Conservation (phyloP, 805 yeast genomes). For the Teunomyces barrocoloradensis region DNA sequence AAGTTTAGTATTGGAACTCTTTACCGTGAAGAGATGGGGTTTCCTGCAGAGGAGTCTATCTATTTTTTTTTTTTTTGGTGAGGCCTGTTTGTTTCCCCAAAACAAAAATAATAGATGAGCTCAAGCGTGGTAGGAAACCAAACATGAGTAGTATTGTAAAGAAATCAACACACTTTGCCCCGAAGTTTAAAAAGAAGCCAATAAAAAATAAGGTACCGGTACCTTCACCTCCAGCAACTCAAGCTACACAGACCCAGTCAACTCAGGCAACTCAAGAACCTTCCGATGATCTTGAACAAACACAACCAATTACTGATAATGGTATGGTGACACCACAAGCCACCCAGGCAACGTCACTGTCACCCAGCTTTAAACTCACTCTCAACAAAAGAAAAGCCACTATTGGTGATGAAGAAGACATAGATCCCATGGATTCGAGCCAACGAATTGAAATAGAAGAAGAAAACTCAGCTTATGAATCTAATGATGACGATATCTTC, state of each 20-base stretch:
- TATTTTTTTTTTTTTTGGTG: background rate
- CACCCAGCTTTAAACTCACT: constrained; percentile 6
- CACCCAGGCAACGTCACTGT: constrained; percentile 7
- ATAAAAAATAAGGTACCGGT: constrained; percentile 15
- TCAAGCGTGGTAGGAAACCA: background rate
- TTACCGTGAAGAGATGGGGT: no score
- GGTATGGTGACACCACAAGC: constrained; percentile 9
- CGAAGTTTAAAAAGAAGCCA: constrained; percentile 42
- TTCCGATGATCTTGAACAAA: background rate
- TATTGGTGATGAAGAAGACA: constrained; percentile 14
- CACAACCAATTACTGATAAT: background rate
- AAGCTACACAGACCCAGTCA: constrained; percentile 3
- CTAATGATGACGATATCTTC: constrained; percentile 30
- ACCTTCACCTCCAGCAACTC: constrained; percentile 14
- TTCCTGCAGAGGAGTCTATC: no score
- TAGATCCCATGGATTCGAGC: constrained; percentile 26
- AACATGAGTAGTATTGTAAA: constrained; percentile 49
- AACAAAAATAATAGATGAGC: background rate
- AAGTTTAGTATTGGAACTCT: background rate
- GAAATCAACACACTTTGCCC: constrained; percentile 62
- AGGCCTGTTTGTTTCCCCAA: background rate
- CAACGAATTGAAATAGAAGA: background rate
- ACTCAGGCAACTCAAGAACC: background rate
- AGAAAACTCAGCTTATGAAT: constrained; percentile 3
- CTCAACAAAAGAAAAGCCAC: constrained; percentile 3